Base-by-base conservation (phyloP, 2,329 filamentous ascomycete species). In the Sordariomycetes sp. region DNA sequence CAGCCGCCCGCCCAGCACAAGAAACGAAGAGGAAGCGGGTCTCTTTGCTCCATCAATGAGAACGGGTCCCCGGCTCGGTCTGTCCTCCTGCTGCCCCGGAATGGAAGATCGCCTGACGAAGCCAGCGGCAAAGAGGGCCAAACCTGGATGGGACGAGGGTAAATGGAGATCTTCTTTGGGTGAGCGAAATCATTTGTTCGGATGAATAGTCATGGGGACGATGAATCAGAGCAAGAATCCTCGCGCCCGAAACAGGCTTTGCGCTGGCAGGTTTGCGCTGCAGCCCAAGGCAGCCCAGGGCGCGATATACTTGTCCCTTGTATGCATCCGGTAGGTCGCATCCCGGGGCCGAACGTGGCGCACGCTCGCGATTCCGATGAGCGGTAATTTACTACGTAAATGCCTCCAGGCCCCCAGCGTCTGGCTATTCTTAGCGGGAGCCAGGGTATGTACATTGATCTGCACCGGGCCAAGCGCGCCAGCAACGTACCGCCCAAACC, bases 101-200 rank as follows among this genome's bases (percentile, higher is more conserved):
- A n/a, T n/a, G n/a, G n/a, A 14, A 46, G 40, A 46, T 46, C 40
- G 40, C 16, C 6, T 7, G 40, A 8, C 16, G 18, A 46, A 3
- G 20, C 22, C 53, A 7, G 20, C 54, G 37, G 54, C 2, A 57
- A 50, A 51, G 34, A 18, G 34, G 20, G 18, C 54, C 54, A 55
- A 55, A 55, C 54, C 54, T 57, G 55, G 55, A 57, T 57, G 55
- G 55, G 43, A 56, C 55, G 55, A 51, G 55, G 55, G 34, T 57
- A 57, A 57, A 57, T 57, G 55, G 55, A 20, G 43, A 57, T 57
- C 55, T 12, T 20, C 10, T 50, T 25, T 12, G 40, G 14, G 10
- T 50, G 20, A 7, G 40, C 22, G 18, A 35, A 48, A 34, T 16
- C 16, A 14, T 24, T 16, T 52, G 25, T 35, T 57, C 55, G 40